phyloP scores from a whole-genome alignment of 768 basidiomycete genomes.

The Lentinula edodes region DNA sequence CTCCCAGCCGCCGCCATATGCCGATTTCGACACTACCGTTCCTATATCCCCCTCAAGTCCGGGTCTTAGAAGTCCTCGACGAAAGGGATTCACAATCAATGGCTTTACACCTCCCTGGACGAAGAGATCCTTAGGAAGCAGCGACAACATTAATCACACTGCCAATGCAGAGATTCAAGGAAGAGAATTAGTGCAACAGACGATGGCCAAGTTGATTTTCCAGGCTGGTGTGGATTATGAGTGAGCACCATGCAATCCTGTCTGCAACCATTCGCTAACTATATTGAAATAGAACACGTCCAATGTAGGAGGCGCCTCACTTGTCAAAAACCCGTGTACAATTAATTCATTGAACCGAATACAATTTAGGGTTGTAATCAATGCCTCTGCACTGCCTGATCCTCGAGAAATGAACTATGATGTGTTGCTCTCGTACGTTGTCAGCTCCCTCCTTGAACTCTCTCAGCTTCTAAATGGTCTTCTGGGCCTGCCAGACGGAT shows the following conservation, averaged over 20 bases:
- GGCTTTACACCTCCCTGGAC: conserved; percentile 47
- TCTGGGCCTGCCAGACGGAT: conserved; percentile 47
- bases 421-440: conserved; percentile 60
- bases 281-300: conserved; percentile 56
- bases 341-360: conserved; percentile 1
- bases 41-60: not conserved
- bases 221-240: conserved; percentile 90
- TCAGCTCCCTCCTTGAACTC: not conserved
- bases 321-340: not conserved
- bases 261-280: conserved; percentile 3
- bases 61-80: conserved; percentile 14
- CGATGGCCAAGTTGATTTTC: conserved; percentile 71
- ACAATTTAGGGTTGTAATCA: conserved; percentile 67
- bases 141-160: conserved; percentile 10
- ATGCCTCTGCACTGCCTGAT: conserved; percentile 79
- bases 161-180: conserved; percentile 17
- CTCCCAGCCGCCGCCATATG: conserved; percentile 2
- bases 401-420: conserved; percentile 75
- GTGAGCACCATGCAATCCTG: conserved; percentile 38
- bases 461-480: not conserved
- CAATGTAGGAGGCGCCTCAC: conserved; percentile 57
- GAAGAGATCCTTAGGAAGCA: conserved; percentile 29
- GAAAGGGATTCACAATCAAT: conserved; percentile 21
- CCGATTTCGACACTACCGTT: not conserved
- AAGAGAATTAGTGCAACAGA: conserved; percentile 50